Conservation (phyloP, 106 monocot genomes). For the Amphibolis antarctica region DNA sequence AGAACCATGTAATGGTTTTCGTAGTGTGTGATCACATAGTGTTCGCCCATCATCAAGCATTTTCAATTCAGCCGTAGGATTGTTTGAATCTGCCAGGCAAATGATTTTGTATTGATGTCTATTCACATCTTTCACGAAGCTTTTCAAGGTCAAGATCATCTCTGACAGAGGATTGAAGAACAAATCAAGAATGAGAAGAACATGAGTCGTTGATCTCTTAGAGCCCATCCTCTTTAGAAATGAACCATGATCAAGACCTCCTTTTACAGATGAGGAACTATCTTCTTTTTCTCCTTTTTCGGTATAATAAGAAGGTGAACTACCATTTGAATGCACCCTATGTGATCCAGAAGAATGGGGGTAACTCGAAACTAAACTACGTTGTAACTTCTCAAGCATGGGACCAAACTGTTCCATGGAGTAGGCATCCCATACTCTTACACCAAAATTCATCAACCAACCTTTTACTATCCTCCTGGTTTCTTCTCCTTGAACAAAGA, state of each 20-base stretch:
- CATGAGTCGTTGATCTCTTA: background rate
- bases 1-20: slow-evolving; percentile 74
- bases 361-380: background rate
- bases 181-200: slow-evolving; percentile 49
- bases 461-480: slow-evolving; percentile 34
- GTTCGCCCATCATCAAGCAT: slow-evolving; percentile 10
- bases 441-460: slow-evolving; percentile 59
- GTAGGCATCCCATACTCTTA: slow-evolving; percentile 30
- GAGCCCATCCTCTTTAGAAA: slow-evolving; percentile 15
- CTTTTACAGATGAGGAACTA: background rate
- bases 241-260: slow-evolving; percentile 10
- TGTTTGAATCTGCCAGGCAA: slow-evolving; percentile 38
- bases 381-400: slow-evolving; percentile 28
- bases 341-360: background rate
- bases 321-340: background rate
- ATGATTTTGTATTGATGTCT: slow-evolving; percentile 32
- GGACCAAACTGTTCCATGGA: slow-evolving; percentile 22
- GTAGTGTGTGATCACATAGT: slow-evolving; percentile 36
- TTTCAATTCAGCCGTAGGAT: slow-evolving; percentile 14
- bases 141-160: slow-evolving; percentile 15
- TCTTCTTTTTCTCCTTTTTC: slow-evolving; percentile 5
- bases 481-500: slow-evolving; percentile 41
- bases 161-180: slow-evolving; percentile 19
- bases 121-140: slow-evolving; percentile 9
- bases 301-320: slow-evolving; percentile 2